A percentile compares a stretch with the other conserved stretches of the same genome.
phyloP scores from a whole-genome alignment of 305 asterid genomes.

The Solanum hybrid region DNA sequence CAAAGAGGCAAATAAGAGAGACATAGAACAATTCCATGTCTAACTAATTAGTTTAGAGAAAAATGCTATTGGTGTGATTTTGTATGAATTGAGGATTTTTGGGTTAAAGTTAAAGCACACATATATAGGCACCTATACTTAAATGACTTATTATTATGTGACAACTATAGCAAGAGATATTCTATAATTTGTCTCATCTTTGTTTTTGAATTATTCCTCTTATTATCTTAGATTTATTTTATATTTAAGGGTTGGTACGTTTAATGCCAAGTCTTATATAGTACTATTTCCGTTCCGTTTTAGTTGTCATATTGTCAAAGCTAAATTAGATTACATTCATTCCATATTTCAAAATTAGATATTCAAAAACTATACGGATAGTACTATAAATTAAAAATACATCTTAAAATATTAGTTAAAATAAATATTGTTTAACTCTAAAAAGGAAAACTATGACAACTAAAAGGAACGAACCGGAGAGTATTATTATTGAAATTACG shows the following conservation, averaged over 20 bases:
- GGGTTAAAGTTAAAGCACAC: neutral
- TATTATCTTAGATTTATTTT: neutral
- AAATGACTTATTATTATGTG: neutral
- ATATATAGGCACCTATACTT: neutral
- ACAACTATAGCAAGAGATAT: neutral
- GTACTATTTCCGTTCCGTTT: no score
- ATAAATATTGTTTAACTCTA: no score
- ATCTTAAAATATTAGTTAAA: neutral
- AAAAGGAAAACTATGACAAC: no score
- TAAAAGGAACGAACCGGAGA: neutral
- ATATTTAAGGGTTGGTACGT: neutral
- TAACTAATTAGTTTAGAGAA: neutral
- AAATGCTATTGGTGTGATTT: slow-evolving; percentile 8
- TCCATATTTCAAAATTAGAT: neutral
- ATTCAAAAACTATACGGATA: no score
- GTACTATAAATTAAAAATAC: neutral
- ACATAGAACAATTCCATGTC: slow-evolving; percentile 46
- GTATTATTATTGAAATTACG: neutral
- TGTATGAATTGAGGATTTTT: slow-evolving; percentile 1
- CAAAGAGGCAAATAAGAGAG: slow-evolving; percentile 31
- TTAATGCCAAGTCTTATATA: neutral
- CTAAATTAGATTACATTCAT: no score
- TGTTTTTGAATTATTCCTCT: neutral
- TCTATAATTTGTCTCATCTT: neutral
- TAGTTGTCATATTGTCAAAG: neutral